phyloP scores from a whole-genome alignment of 257 asterid genomes.

The Solanum peruvianum region DNA sequence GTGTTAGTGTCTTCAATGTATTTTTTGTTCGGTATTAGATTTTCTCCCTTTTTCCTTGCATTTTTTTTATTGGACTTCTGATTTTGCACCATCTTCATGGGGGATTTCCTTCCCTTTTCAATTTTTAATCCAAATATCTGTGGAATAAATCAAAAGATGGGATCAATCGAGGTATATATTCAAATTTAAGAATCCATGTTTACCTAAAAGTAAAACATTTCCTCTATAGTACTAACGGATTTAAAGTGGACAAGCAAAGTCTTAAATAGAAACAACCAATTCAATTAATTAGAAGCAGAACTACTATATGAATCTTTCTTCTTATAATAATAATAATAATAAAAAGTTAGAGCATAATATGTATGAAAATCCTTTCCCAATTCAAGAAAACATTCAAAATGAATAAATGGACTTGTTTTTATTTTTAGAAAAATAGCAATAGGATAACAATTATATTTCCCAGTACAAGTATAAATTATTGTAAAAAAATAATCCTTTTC shows the following conservation, averaged over 20 bases:
- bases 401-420: background rate
- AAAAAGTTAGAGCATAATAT: no score
- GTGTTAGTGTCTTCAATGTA: no score
- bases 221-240: background rate
- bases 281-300: background rate
- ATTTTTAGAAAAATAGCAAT: background rate
- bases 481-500: no score
- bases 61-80: no score
- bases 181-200: background rate
- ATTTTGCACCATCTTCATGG: background rate
- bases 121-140: background rate
- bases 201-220: no score
- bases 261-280: background rate
- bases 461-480: no score
- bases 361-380: background rate
- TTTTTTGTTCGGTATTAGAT: no score
- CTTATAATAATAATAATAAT: no score
- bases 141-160: no score
- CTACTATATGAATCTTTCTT: background rate
- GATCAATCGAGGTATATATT: background rate
- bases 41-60: background rate
- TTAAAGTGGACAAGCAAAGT: background rate
- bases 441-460: no score
- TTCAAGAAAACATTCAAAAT: background rate
- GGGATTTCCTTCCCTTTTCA: background rate